These are phyloP conservation scores for Plectosphaerella sp. DNA, from an alignment of 2,329 filamentous ascomycete species.

Conservation along the genomic window DNA sequence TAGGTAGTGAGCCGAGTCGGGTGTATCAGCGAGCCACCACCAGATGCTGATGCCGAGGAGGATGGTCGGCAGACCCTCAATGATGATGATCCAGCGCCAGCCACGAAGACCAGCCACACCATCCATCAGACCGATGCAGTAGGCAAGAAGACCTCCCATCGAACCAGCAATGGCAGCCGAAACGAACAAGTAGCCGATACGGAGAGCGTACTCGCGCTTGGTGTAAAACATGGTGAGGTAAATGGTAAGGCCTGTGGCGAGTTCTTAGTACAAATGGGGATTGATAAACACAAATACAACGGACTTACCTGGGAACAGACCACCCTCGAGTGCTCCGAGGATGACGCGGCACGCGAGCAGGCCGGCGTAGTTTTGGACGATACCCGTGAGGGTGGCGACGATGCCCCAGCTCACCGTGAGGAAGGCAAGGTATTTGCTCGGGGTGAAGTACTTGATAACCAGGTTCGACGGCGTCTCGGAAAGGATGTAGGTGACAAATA, in stretches of 20 bases:
- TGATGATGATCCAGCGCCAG: conserved; percentile 1
- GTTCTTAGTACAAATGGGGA: no score
- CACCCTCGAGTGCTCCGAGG: conserved; percentile 40
- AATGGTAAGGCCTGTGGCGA: background rate
- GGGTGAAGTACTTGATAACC: conserved; percentile 31
- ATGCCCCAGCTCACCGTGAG: conserved; percentile 41
- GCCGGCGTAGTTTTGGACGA: conserved; percentile 32
- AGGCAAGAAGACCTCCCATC: conserved; percentile 3
- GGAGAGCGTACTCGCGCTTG: conserved; percentile 1
- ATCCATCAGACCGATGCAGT: background rate
- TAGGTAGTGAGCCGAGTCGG: conserved; percentile 55
- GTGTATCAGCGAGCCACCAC: conserved; percentile 30
- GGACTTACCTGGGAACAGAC: conserved; percentile 33
- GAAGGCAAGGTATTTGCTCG: conserved; percentile 28
- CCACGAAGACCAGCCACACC: background rate
- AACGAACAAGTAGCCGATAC: background rate
- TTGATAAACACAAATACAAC: no score
- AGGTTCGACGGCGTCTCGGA: conserved; percentile 38
- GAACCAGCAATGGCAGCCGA: conserved; percentile 3
- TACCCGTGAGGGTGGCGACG: conserved; percentile 40
- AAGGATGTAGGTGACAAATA: conserved; percentile 30
- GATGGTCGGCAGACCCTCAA: conserved; percentile 33
- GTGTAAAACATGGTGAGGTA: background rate
- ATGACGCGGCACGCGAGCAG: conserved; percentile 38
- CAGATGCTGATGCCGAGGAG: conserved; percentile 27